Conservation (phyloP, 495 filamentous ascomycete species). For the Penicillium ucsense region DNA sequence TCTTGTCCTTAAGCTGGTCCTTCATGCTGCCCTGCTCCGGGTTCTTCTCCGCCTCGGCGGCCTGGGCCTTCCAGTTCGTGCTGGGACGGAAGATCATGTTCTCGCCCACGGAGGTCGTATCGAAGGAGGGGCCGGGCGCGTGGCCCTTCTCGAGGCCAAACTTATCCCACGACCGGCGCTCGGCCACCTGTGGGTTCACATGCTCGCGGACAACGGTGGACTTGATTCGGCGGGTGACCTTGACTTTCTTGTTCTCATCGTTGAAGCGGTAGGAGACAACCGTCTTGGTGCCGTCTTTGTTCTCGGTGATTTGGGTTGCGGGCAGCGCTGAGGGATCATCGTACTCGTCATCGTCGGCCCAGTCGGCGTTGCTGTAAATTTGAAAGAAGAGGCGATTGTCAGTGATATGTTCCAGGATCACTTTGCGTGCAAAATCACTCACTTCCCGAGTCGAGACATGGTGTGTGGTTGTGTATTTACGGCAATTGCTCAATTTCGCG, state of each 20-base stretch:
- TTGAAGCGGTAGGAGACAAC: conserved; percentile 83
- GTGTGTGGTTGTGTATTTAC: conserved; percentile 24
- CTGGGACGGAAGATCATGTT: conserved; percentile 93
- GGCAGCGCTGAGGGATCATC: conserved; percentile 75
- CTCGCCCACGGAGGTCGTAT: conserved; percentile 89
- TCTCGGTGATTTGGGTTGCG: conserved; percentile 72
- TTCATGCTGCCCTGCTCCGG: conserved; percentile 67
- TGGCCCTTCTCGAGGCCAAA: conserved; percentile 80
- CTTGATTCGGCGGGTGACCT: conserved; percentile 88
- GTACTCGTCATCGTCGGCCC: conserved; percentile 95
- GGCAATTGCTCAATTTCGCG: conserved; percentile 34
- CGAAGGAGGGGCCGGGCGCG: conserved; percentile 55
- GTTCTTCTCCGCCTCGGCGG: conserved; percentile 72
- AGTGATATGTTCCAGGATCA: conserved; percentile 1
- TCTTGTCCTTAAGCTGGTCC: conserved; percentile 93
- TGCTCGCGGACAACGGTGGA: conserved; percentile 79
- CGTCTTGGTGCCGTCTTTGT: conserved; percentile 97
- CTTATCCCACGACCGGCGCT: conserved; percentile 84
- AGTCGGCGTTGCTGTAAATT: conserved; percentile 58
- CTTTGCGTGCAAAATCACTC: conserved; percentile 12
- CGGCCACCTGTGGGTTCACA: conserved; percentile 93
- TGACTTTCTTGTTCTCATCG: conserved; percentile 90
- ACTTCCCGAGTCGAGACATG: conserved; percentile 43
- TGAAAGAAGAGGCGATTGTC: conserved; percentile 9
- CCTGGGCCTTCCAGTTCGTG: conserved; percentile 82